phyloP scores from a whole-genome alignment of 2,329 filamentous ascomycete species.

The Aspergillus thermomutatus region DNA sequence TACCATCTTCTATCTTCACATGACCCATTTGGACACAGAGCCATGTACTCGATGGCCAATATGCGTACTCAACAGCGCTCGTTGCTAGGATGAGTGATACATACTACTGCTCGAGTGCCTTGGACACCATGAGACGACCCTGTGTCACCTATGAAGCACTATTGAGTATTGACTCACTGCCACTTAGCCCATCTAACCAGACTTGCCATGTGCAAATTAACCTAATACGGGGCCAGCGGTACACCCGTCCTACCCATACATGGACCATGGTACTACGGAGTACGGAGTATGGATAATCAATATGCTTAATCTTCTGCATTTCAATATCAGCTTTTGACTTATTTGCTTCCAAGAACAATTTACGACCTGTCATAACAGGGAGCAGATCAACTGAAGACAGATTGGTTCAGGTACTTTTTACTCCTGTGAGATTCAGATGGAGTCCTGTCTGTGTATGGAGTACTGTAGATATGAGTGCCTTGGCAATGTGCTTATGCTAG shows the following conservation, averaged over 20 bases:
- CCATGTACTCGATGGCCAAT: neutral
- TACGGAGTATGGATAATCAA: neutral
- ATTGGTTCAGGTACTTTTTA: neutral
- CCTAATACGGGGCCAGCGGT: neutral
- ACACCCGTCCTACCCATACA: neutral
- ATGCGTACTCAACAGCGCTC: too few species aligned
- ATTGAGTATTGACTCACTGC: neutral
- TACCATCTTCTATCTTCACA: neutral
- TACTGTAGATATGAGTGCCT: neutral
- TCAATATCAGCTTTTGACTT: neutral
- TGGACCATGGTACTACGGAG: constrained; percentile 1
- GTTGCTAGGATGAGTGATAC: neutral
- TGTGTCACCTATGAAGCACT: neutral
- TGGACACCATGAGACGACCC: neutral
- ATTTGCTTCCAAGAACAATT: neutral
- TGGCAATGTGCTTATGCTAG: neutral
- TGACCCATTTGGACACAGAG: neutral
- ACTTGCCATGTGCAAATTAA: neutral
- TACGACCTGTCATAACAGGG: neutral
- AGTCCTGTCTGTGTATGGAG: too few species aligned
- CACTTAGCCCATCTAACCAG: neutral
- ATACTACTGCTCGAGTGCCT: too few species aligned
- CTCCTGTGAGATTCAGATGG: neutral
- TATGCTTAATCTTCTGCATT: constrained; percentile 7
- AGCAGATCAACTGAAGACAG: neutral